A percentile compares a stretch with the other conserved stretches of the same genome.
These are phyloP conservation scores for Rubroshorea leprosula DNA, from an alignment of 345 rosid species.

Conservation along the genomic window DNA sequence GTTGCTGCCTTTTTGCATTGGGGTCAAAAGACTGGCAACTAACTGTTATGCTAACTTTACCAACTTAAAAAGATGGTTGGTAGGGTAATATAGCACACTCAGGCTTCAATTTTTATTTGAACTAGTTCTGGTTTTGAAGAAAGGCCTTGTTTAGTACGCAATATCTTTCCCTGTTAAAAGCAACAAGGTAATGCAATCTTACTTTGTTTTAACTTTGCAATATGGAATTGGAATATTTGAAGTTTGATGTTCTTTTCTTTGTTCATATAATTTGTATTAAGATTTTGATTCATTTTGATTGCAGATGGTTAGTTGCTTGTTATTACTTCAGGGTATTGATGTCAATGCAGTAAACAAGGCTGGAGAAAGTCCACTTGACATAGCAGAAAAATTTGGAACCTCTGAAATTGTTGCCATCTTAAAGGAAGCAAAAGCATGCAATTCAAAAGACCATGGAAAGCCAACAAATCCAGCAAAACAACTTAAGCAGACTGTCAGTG, in stretches of 20 bases:
- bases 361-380: conserved; percentile 85
- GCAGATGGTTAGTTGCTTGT: conserved; percentile 73
- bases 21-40: too few relatives aligned
- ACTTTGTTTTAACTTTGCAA: background rate
- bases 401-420: conserved; percentile 48
- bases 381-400: conserved; percentile 65
- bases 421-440: conserved; percentile 72
- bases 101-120: too few relatives aligned
- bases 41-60: too few relatives aligned
- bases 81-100: too few relatives aligned
- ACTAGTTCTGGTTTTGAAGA: too few relatives aligned
- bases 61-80: too few relatives aligned
- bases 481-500: conserved; percentile 97
- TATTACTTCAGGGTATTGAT: conserved; percentile 60
- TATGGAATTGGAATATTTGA: background rate
- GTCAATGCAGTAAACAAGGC: conserved; percentile 68
- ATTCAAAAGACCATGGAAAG: conserved; percentile 69
- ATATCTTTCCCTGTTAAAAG: too few relatives aligned
- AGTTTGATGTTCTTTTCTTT: conserved; percentile 1
- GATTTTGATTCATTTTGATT: conserved; percentile 17
- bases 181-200: too few relatives aligned
- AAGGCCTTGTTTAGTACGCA: too few relatives aligned
- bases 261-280: conserved; percentile 1
- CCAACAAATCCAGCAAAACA: conserved; percentile 83
- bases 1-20: too few relatives aligned